Conservation (phyloP, 768 basidiomycete genomes). For the Hericium coralloides region DNA sequence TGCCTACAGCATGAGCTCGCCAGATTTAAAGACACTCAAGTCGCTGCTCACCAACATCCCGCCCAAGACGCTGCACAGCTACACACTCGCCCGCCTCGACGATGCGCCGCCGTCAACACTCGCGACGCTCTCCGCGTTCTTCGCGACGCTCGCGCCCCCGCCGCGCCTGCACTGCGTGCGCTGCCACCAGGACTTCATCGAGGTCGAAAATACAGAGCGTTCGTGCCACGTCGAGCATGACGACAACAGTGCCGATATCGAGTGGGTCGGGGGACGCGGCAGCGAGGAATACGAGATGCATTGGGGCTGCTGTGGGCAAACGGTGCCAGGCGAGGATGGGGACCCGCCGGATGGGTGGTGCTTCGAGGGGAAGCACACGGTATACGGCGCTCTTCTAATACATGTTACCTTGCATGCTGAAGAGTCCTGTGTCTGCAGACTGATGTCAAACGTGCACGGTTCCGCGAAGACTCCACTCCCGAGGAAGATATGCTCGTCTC, state of each 20-base stretch:
- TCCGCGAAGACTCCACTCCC: conserved; percentile 43
- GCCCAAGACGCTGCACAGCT: conserved; percentile 55
- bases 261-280: conserved; percentile 39
- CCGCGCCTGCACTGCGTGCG: conserved; percentile 66
- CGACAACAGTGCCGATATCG: conserved; percentile 72
- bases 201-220: conserved; percentile 62
- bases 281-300: conserved; percentile 38
- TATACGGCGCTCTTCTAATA: conserved; percentile 17
- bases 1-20: no score
- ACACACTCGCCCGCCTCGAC: conserved; percentile 44
- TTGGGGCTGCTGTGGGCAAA: conserved; percentile 68
- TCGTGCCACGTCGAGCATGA: conserved; percentile 68
- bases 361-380: conserved; percentile 76
- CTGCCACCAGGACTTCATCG: conserved; percentile 63
- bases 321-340: conserved; percentile 68
- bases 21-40: conserved; percentile 29
- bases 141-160: conserved; percentile 53
- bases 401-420: neutral
- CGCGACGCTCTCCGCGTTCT: conserved; percentile 45
- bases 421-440: conserved; percentile 32
- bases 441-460: conserved; percentile 67
- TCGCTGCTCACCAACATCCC: conserved; percentile 52
- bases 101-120: conserved; percentile 32
- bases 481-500: conserved; percentile 60
- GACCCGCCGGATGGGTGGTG: conserved; percentile 86